These are phyloP conservation scores for Metroxylon sagu DNA, from an alignment of 176 grass and related monocot genomes.

Conservation along the genomic window DNA sequence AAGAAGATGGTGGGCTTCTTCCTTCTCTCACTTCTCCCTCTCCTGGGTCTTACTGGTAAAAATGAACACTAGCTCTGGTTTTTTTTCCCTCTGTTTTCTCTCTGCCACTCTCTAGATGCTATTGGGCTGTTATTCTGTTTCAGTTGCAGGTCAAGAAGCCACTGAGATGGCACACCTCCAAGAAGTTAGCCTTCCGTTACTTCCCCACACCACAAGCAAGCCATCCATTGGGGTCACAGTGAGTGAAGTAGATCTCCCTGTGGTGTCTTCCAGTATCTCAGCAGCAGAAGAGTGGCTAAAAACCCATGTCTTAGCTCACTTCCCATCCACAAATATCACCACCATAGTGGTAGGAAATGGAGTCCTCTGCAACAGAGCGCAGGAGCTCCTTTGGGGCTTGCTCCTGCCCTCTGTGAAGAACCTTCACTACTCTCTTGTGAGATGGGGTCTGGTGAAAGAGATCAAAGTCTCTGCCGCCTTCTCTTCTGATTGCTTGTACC, in stretches of 20 bases:
- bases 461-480: conserved; percentile 21
- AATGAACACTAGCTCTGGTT: not conserved
- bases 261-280: conserved; percentile 26
- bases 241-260: conserved; percentile 12
- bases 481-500: conserved; percentile 2
- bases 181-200: not conserved
- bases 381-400: conserved; percentile 3
- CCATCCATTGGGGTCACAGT: conserved; percentile 20
- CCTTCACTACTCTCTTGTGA: conserved; percentile 31
- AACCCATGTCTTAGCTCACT: conserved; percentile 26
- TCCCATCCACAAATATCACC: conserved; percentile 22
- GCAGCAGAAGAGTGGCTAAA: conserved; percentile 38
- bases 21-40: conserved; percentile 25
- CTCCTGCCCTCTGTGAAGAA: conserved; percentile 20
- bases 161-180: conserved; percentile 25
- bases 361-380: conserved; percentile 15
- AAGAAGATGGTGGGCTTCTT: conserved; percentile 12
- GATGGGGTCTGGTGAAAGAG: conserved; percentile 23
- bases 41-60: conserved; percentile 41
- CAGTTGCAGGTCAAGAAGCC: conserved; percentile 53
- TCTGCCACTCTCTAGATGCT: not conserved
- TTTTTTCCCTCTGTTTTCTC: not conserved
- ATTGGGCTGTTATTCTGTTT: not conserved
- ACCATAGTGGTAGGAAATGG: conserved; percentile 21
- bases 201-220: not conserved